phyloP scores from a whole-genome alignment of 345 rosid species.

The thale cress (Arabidopsis thaliana) region TAIR10.1 NC_003071.7:16520001-16520500 shows the following conservation, averaged over 20 bases:
- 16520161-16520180: constrained; percentile 52
- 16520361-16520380: constrained; percentile 72
- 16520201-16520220: constrained; percentile 67
- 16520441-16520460: constrained; percentile 61
- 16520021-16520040: constrained; percentile 49
- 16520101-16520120: constrained; percentile 48
- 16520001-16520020: constrained; percentile 51
- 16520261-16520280: constrained; percentile 53
- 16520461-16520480: constrained; percentile 57
- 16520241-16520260: constrained; percentile 64
- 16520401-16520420: constrained; percentile 49
- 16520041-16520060: constrained; percentile 57
- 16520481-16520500: constrained; percentile 46
- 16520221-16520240: constrained; percentile 44
- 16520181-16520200: constrained; percentile 52
- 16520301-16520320: constrained; percentile 57
- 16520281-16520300: constrained; percentile 50
- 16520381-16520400: constrained; percentile 50
- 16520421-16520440: constrained; percentile 56
- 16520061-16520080: constrained; percentile 64
- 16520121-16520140: constrained; percentile 55
- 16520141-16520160: constrained; percentile 66
- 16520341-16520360: constrained; percentile 56
- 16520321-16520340: constrained; percentile 55
- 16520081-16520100: constrained; percentile 58